Conservation (phyloP, 352 stramenopile species). For the Phytopythium kandeliae region DNA sequence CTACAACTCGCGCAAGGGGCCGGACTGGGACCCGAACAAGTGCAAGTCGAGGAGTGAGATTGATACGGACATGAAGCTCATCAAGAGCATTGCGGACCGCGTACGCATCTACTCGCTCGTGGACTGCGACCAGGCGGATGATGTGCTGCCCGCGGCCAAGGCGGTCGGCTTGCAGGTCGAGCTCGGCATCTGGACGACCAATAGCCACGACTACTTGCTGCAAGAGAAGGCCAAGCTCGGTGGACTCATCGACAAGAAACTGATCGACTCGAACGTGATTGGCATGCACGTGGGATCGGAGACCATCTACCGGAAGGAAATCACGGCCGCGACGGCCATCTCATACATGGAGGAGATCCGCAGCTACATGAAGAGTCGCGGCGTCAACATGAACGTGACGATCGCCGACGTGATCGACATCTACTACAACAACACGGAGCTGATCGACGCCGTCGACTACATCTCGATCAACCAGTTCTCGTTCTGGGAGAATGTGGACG, state of each 20-base stretch:
- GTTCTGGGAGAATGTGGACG: slow-evolving; percentile 54
- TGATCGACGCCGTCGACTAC: slow-evolving; percentile 61
- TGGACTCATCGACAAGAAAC: slow-evolving; percentile 25
- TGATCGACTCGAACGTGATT: slow-evolving; percentile 45
- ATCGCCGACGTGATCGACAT: slow-evolving; percentile 70
- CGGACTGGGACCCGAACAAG: slow-evolving; percentile 34
- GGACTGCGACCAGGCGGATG: slow-evolving; percentile 41
- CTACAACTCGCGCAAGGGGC: slow-evolving; percentile 62
- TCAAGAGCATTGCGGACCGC: slow-evolving; percentile 39
- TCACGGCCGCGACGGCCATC: slow-evolving; percentile 38
- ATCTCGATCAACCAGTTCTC: slow-evolving; percentile 78
- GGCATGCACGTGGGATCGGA: slow-evolving; percentile 60
- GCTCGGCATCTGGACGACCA: slow-evolving; percentile 60
- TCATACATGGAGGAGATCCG: slow-evolving; percentile 60
- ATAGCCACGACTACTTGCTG: slow-evolving; percentile 27
- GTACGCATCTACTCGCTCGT: slow-evolving; percentile 68
- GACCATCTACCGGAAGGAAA: slow-evolving; percentile 61
- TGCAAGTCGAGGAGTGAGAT: slow-evolving; percentile 51
- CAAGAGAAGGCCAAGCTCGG: slow-evolving; percentile 39
- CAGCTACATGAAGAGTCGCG: slow-evolving; percentile 27
- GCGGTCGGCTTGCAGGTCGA: slow-evolving; percentile 41
- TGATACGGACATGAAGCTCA: slow-evolving; percentile 40
- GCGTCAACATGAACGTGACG: slow-evolving; percentile 46
- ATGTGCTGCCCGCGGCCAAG: slow-evolving; percentile 43
- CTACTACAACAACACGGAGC: slow-evolving; percentile 51